These are phyloP conservation scores for Rhodotorula diobovata DNA, from an alignment of 768 basidiomycete genomes.

Conservation along the genomic window DNA sequence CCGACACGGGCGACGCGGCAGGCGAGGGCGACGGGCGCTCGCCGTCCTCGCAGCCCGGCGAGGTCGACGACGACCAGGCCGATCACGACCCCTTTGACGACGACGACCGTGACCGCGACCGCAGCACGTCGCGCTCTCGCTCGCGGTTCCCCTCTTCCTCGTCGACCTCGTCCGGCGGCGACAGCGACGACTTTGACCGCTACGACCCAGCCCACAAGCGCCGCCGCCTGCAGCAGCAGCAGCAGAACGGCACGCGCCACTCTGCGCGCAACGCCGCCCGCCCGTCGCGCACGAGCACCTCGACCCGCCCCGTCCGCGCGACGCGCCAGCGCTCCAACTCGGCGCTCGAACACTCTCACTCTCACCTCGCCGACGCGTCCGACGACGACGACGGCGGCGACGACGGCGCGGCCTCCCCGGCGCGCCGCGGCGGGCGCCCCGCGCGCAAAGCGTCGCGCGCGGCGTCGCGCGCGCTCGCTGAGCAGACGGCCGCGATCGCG, in stretches of 20 bases:
- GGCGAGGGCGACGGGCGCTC: background rate
- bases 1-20: background rate
- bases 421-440: background rate
- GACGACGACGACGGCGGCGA: background rate
- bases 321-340: slow-evolving; percentile 7
- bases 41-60: background rate
- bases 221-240: background rate
- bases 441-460: background rate
- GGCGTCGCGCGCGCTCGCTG: background rate
- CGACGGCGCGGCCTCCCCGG: background rate
- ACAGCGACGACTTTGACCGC: background rate
- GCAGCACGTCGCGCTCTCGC: too few relatives aligned
- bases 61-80: background rate
- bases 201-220: background rate
- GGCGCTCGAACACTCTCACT: background rate
- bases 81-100: background rate
- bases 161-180: background rate
- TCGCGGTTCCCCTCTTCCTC: background rate
- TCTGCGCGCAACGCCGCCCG: background rate
- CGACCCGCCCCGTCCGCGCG: background rate
- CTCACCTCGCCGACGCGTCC: too few relatives aligned
- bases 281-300: too few relatives aligned
- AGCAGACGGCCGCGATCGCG: background rate
- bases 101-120: background rate
- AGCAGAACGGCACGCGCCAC: background rate